A percentile compares a stretch with the other conserved stretches of the same genome.
Evolutionary conservation across 1,284 basidiomycete genomes (phyloP).

Genomic region (Sutorius eximius): DNA sequence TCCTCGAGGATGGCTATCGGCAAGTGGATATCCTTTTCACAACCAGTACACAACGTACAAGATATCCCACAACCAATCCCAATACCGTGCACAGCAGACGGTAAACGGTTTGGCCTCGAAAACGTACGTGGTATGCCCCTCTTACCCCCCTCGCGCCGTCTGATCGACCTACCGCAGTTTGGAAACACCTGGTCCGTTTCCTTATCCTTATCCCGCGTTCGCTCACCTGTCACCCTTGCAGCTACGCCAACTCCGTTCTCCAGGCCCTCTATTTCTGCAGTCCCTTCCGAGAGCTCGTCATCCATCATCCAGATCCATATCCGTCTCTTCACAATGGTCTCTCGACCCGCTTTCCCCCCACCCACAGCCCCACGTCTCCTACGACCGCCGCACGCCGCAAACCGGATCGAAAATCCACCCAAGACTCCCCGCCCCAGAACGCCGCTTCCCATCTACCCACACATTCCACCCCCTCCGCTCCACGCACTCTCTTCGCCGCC

Average conservation of each 20-base stretch:
- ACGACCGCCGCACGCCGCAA: slow-evolving; percentile 42
- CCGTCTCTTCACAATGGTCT: slow-evolving; percentile 16
- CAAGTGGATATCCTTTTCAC: slow-evolving; percentile 41
- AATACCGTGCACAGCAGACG: slow-evolving; percentile 55
- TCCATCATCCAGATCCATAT: slow-evolving; percentile 54
- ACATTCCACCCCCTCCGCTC: slow-evolving; percentile 54
- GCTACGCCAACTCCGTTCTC: slow-evolving; percentile 97
- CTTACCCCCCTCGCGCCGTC: background rate
- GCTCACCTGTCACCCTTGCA: slow-evolving; percentile 34
- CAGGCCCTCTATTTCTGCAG: slow-evolving; percentile 91
- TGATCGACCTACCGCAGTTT: slow-evolving; percentile 49
- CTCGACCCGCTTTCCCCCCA: slow-evolving; percentile 15
- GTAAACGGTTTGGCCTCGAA: slow-evolving; percentile 88
- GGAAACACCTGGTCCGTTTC: slow-evolving; percentile 75
- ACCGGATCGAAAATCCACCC: slow-evolving; percentile 48
- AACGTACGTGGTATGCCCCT: slow-evolving; percentile 63
- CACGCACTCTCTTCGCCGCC: slow-evolving; percentile 83
- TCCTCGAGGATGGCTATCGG: slow-evolving; percentile 27
- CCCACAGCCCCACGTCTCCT: slow-evolving; percentile 27
- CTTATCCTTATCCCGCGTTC: slow-evolving; percentile 9
- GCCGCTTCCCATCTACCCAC: slow-evolving; percentile 26
- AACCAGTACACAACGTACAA: slow-evolving; percentile 24
- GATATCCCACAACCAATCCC: slow-evolving; percentile 37
- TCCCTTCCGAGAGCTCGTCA: slow-evolving; percentile 78
- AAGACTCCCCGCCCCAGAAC: slow-evolving; percentile 25